Percentiles rank a stretch among this genome's conserved stretches.
Evolutionary conservation across 768 basidiomycete species (phyloP).

Genomic region (Lactifluus volemus): DNA sequence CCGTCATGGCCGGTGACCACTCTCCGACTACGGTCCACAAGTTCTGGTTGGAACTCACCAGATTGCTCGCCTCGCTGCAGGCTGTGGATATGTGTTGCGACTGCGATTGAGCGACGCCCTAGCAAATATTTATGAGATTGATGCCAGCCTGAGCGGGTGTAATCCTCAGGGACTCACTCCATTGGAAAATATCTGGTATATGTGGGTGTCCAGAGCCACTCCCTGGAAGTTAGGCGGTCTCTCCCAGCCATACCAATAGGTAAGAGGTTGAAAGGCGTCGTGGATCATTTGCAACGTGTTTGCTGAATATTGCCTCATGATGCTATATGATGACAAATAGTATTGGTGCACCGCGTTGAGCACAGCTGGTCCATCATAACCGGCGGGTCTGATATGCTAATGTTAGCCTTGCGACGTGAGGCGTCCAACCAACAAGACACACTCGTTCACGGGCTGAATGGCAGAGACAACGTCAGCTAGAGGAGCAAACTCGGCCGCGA

Average conservation of each 20-base stretch:
- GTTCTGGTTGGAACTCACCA: slow-evolving; percentile 35
- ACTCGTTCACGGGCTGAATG: slow-evolving; percentile 79
- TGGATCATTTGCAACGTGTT: slow-evolving; percentile 66
- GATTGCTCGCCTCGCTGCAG: slow-evolving; percentile 32
- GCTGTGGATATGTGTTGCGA: slow-evolving; percentile 53
- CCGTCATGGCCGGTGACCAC: slow-evolving; percentile 71
- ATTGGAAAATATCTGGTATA: slow-evolving; percentile 65
- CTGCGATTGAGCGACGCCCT: slow-evolving; percentile 41
- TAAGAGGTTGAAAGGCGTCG: slow-evolving; percentile 71
- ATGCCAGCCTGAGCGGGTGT: not conserved
- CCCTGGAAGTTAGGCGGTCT: slow-evolving; percentile 44
- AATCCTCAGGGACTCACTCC: slow-evolving; percentile 28
- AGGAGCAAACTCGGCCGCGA: slow-evolving; percentile 52
- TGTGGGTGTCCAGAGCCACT: slow-evolving; percentile 73
- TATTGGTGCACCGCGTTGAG: slow-evolving; percentile 47
- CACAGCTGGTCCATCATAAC: slow-evolving; percentile 46
- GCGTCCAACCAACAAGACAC: slow-evolving; percentile 7
- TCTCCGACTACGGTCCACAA: slow-evolving; percentile 86
- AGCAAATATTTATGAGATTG: not conserved
- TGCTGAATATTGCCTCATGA: slow-evolving; percentile 47
- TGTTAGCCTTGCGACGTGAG: not conserved
- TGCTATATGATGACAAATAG: slow-evolving; percentile 66
- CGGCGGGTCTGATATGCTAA: slow-evolving; percentile 49
- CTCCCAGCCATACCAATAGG: slow-evolving; percentile 61
- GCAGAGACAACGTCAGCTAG: slow-evolving; percentile 48